These are phyloP conservation scores for Yamadazyma buinensis DNA, from an alignment of 1,139 yeast species.

Conservation along the genomic window DNA sequence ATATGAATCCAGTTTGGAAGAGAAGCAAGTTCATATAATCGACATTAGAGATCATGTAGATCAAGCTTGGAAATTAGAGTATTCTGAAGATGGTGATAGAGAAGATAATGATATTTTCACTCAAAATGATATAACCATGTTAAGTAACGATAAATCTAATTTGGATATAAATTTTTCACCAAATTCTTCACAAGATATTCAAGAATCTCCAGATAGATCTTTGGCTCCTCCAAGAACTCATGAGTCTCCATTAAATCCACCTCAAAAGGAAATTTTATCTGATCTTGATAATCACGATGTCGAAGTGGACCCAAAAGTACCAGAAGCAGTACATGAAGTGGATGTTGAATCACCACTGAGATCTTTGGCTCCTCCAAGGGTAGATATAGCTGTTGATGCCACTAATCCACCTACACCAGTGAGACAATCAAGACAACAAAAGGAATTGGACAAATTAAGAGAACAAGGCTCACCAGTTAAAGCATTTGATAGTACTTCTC, in stretches of 20 bases:
- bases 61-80: slow-evolving; percentile 40
- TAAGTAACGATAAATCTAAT: slow-evolving; percentile 5
- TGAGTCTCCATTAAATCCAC: slow-evolving; percentile 9
- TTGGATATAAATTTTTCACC: slow-evolving; percentile 16
- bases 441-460: slow-evolving; percentile 2
- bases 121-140: slow-evolving; percentile 18
- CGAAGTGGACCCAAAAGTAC: too few relatives aligned
- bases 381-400: slow-evolving; percentile 19
- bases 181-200: slow-evolving; percentile 14
- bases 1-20: not conserved
- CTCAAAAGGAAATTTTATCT: not conserved
- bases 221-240: slow-evolving; percentile 22
- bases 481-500: not conserved
- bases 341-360: not conserved
- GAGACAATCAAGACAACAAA: slow-evolving; percentile 10
- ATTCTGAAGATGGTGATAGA: slow-evolving; percentile 41
- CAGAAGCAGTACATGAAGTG: too few relatives aligned
- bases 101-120: slow-evolving; percentile 38
- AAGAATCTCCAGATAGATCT: slow-evolving; percentile 20
- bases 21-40: not conserved
- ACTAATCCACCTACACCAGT: slow-evolving; percentile 18
- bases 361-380: slow-evolving; percentile 8
- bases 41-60: slow-evolving; percentile 35
- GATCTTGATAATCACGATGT: too few relatives aligned
- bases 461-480: not conserved